A percentile compares a stretch with the other conserved stretches of the same genome.
These are phyloP conservation scores for Polytrichum commune DNA, from an alignment of 225 moss, liverwort and hornwort species.

Conservation along the genomic window DNA sequence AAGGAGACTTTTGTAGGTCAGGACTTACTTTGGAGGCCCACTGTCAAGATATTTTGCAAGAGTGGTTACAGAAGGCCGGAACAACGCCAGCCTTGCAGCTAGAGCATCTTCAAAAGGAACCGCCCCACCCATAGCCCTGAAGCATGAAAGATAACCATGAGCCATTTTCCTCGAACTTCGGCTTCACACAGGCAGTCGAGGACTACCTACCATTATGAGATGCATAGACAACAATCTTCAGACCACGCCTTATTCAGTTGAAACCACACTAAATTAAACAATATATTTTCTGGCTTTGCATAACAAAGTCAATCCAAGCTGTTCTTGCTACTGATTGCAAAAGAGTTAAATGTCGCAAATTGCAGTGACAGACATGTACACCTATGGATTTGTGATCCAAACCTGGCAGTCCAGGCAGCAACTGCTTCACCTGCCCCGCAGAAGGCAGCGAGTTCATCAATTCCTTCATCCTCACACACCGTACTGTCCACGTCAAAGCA, in stretches of 20 bases:
- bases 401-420: slow-evolving; percentile 88
- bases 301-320: too few relatives aligned
- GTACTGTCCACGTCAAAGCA: slow-evolving; percentile 95
- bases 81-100: slow-evolving; percentile 69
- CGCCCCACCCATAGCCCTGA: slow-evolving; percentile 84
- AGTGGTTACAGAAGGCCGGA: slow-evolving; percentile 64
- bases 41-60: slow-evolving; percentile 50
- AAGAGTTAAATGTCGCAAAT: too few relatives aligned
- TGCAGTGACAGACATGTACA: not conserved
- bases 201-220: too few relatives aligned
- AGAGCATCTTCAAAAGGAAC: slow-evolving; percentile 81
- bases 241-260: too few relatives aligned
- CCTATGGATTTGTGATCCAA: slow-evolving; percentile 9
- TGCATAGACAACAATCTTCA: too few relatives aligned
- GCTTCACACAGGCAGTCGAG: too few relatives aligned
- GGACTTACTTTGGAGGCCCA: slow-evolving; percentile 57
- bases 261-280: too few relatives aligned
- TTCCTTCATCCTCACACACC: slow-evolving; percentile 86
- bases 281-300: too few relatives aligned
- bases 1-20: not conserved
- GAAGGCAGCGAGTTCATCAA: slow-evolving; percentile 82
- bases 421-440: slow-evolving; percentile 89
- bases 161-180: too few relatives aligned
- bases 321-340: too few relatives aligned
- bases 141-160: slow-evolving; percentile 10